Evolutionary conservation across 148 eudicot species (phyloP).

Genomic region (Cornus suecica): DNA sequence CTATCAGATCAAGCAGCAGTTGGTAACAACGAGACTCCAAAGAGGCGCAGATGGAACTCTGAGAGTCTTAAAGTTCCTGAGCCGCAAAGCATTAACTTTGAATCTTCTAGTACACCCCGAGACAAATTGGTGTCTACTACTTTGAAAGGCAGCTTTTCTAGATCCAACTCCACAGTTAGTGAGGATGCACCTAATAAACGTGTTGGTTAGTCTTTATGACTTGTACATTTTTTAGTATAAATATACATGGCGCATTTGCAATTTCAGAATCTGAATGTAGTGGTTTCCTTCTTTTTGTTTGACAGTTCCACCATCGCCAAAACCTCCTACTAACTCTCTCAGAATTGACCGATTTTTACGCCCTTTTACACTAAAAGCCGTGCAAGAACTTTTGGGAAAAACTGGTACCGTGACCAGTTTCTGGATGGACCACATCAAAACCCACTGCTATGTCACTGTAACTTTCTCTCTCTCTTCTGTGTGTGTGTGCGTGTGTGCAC

Average conservation of each 20-base stretch:
- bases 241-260: background rate
- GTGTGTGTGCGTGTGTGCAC: too few species aligned
- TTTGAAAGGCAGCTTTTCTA: slow-evolving; percentile 39
- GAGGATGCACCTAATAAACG: slow-evolving; percentile 57
- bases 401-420: slow-evolving; percentile 64
- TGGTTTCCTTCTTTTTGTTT: background rate
- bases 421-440: slow-evolving; percentile 93
- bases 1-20: slow-evolving; percentile 51
- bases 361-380: slow-evolving; percentile 80
- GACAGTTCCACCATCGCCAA: slow-evolving; percentile 66
- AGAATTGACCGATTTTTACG: slow-evolving; percentile 72
- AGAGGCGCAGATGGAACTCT: slow-evolving; percentile 79
- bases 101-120: slow-evolving; percentile 36
- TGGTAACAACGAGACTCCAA: slow-evolving; percentile 49
- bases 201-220: slow-evolving; percentile 42
- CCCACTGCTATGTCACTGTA: slow-evolving; percentile 80
- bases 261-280: background rate
- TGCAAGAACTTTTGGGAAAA: slow-evolving; percentile 71
- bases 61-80: slow-evolving; percentile 44
- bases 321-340: slow-evolving; percentile 61
- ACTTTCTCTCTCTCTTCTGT: slow-evolving; percentile 1
- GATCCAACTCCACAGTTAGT: slow-evolving; percentile 37
- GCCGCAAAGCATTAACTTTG: slow-evolving; percentile 28
- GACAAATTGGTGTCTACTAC: slow-evolving; percentile 29
- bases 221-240: background rate